Percentiles rank a stretch among this genome's conserved stretches.
Conservation (phyloP, 2,329 filamentous ascomycete species). For the Monilinia fructicola region DNA sequence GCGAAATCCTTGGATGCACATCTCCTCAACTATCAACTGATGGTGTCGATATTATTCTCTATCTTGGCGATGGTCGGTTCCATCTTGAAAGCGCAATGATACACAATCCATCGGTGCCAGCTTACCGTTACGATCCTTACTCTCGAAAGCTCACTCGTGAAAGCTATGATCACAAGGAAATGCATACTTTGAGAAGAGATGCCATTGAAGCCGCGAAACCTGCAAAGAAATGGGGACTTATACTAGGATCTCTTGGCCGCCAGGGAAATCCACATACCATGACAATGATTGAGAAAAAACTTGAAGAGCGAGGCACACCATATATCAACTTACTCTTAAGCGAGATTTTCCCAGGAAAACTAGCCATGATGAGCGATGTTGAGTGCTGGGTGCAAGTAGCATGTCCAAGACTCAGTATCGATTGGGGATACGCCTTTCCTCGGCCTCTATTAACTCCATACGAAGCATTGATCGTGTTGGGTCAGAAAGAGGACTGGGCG, state of each 20-base stretch:
- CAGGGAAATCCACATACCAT: constrained; percentile 96
- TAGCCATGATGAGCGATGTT: constrained; percentile 89
- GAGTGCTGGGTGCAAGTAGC: constrained; percentile 99
- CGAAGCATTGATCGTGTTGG: constrained; percentile 88
- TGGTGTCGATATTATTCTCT: constrained; percentile 74
- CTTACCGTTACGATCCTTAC: constrained; percentile 97
- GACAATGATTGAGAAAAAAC: constrained; percentile 75
- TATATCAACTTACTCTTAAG: constrained; percentile 84
- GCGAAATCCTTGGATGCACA: constrained; percentile 96
- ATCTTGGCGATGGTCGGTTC: constrained; percentile 89
- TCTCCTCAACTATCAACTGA: constrained; percentile 69
- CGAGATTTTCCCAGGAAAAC: constrained; percentile 94
- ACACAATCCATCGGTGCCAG: constrained; percentile 85
- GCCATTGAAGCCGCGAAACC: constrained; percentile 74
- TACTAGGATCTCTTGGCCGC: constrained; percentile 85
- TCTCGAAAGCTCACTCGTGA: constrained; percentile 88
- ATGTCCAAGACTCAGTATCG: constrained; percentile 93
- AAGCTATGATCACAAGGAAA: constrained; percentile 86
- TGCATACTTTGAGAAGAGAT: constrained; percentile 74
- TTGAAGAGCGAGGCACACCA: constrained; percentile 70
- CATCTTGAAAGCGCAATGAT: constrained; percentile 99
- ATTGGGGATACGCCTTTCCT: constrained; percentile 97
- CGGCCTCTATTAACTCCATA: constrained; percentile 88
- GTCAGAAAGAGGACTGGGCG: constrained; percentile 73
- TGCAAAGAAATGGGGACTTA: constrained; percentile 90